Conservation (phyloP, 1,139 yeast species). For the Candida sp. region DNA sequence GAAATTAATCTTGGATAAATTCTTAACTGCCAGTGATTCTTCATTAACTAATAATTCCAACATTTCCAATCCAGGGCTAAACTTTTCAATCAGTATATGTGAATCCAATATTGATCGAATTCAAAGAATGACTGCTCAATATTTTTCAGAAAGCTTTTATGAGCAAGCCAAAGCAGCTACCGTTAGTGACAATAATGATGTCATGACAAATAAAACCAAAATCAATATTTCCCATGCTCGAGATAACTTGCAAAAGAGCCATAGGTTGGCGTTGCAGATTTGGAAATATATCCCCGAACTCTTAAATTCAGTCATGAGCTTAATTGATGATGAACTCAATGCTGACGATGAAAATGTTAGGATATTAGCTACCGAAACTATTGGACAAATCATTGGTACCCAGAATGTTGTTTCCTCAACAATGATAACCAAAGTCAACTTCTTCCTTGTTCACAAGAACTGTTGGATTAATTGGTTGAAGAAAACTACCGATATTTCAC, state of each 20-base stretch:
- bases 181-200: conserved; percentile 15
- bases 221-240: conserved; percentile 19
- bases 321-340: conserved; percentile 75
- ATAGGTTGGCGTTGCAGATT: conserved; percentile 59
- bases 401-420: conserved; percentile 14
- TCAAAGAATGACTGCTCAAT: conserved; percentile 76
- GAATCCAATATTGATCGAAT: conserved; percentile 69
- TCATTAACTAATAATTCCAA: conserved; percentile 15
- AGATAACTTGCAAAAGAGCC: conserved; percentile 55
- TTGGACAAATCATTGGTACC: conserved; percentile 63
- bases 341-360: conserved; percentile 69
- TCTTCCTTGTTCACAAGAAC: conserved; percentile 55
- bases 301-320: conserved; percentile 70
- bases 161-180: conserved; percentile 36
- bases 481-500: conserved; percentile 67
- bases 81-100: conserved; percentile 66
- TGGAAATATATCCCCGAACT: conserved; percentile 82
- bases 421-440: conserved; percentile 44
- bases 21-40: conserved; percentile 20
- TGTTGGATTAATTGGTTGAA: conserved; percentile 72
- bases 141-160: conserved; percentile 72
- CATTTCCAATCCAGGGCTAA: conserved; percentile 56
- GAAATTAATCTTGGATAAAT: conserved; percentile 56
- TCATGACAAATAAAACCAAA: conserved; percentile 1
- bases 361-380: conserved; percentile 65